These are phyloP conservation scores for Cryptosporidium baileyi DNA, from an alignment of 169 alveolate species.

Conservation along the genomic window DNA sequence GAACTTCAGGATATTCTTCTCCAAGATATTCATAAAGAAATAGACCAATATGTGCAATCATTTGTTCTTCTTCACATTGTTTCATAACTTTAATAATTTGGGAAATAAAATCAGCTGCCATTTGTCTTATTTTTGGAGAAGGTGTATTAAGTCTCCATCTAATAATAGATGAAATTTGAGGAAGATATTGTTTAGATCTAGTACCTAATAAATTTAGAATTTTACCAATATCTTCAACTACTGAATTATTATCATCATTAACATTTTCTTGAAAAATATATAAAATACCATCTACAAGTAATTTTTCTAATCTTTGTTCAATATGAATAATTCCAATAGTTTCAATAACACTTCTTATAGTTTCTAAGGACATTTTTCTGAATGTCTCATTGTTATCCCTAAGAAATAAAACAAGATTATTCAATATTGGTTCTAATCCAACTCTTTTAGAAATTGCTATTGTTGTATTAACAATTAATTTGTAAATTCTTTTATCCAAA, in stretches of 20 bases:
- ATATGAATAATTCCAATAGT: constrained; percentile 93
- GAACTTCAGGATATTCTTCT: constrained; percentile 99
- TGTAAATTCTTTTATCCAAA: constrained; percentile 92
- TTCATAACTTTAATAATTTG: constrained; percentile 96
- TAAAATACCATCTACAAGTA: constrained; percentile 97
- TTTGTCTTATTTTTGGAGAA: constrained; percentile 96
- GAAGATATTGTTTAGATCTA: constrained; percentile 96
- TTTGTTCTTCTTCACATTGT: constrained; percentile 96
- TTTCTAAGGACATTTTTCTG: constrained; percentile 97
- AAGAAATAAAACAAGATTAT: constrained; percentile 86
- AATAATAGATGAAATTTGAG: constrained; percentile 97
- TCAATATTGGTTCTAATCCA: constrained; percentile 80
- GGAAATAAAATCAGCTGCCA: constrained; percentile 98
- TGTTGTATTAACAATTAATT: constrained; percentile 96
- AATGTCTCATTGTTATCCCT: constrained; percentile 92
- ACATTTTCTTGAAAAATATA: constrained; percentile 97
- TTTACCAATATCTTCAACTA: constrained; percentile 96
- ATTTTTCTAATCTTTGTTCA: constrained; percentile 94
- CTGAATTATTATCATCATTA: constrained; percentile 93
- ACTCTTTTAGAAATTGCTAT: constrained; percentile 97
- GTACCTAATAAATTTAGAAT: constrained; percentile 94
- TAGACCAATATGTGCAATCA: constrained; percentile 96
- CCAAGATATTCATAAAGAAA: constrained; percentile 97
- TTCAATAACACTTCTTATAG: constrained; percentile 92
- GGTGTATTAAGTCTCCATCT: constrained; percentile 96